A percentile compares a stretch with the other conserved stretches of the same genome.
These are phyloP conservation scores for Priceomyces medius DNA, from an alignment of 805 yeast genomes.

Conservation along the genomic window DNA sequence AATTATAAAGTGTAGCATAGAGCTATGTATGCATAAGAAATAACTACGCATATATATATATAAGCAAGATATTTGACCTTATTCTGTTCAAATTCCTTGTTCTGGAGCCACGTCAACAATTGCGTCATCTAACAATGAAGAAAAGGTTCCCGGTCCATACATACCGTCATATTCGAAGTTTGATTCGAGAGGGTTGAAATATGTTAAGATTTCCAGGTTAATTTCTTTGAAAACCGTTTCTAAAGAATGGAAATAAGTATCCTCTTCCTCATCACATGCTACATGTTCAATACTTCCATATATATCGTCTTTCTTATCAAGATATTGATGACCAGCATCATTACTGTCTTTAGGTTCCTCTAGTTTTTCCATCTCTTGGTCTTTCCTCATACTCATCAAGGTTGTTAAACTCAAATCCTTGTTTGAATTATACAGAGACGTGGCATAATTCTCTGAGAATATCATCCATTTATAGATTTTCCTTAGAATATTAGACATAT, in stretches of 20 bases:
- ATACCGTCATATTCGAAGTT: slow-evolving; percentile 9
- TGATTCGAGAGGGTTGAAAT: slow-evolving; percentile 29
- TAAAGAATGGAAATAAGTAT: slow-evolving; percentile 4
- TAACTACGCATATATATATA: no score
- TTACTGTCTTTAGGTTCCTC: slow-evolving; percentile 21
- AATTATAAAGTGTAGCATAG: no score
- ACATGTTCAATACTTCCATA: not conserved
- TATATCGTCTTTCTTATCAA: not conserved
- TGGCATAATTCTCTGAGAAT: slow-evolving; percentile 16
- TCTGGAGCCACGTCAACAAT: no score
- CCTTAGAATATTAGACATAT: slow-evolving; percentile 21
- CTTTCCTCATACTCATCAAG: slow-evolving; percentile 29
- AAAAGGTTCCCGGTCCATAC: no score
- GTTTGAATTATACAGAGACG: not conserved
- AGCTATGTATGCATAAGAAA: no score
- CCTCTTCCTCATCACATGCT: not conserved
- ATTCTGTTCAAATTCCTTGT: no score
- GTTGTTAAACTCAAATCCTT: slow-evolving; percentile 17
- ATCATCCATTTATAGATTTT: slow-evolving; percentile 30
- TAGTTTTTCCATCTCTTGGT: slow-evolving; percentile 29
- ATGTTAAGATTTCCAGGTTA: slow-evolving; percentile 28
- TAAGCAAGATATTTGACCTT: no score
- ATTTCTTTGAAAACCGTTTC: slow-evolving; percentile 32
- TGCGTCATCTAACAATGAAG: no score
- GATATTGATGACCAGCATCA: not conserved